A percentile compares a stretch with the other conserved stretches of the same genome.
Conservation (phyloP, 1,139 yeast genomes). For the Suhomyces chickasaworum region DNA sequence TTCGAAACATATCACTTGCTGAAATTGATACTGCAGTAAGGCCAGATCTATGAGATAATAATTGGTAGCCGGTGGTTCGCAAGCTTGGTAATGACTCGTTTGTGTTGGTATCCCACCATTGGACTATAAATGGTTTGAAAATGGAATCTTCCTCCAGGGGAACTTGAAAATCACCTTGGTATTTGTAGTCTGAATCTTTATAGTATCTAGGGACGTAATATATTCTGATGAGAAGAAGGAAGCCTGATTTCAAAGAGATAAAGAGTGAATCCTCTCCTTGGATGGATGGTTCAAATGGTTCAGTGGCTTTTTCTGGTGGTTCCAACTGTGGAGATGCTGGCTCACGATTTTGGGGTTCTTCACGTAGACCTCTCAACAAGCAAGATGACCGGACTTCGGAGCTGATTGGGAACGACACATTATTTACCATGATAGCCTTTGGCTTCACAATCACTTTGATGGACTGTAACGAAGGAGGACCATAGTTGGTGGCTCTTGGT, state of each 20-base stretch:
- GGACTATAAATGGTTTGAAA: slow-evolving; percentile 49
- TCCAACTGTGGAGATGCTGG: neutral
- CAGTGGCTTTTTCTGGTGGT: slow-evolving; percentile 7
- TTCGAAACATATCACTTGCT: slow-evolving; percentile 38
- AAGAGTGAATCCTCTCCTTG: slow-evolving; percentile 43
- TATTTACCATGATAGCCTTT: slow-evolving; percentile 39
- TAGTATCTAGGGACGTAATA: slow-evolving; percentile 36
- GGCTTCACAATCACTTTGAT: slow-evolving; percentile 35
- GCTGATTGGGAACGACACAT: slow-evolving; percentile 35
- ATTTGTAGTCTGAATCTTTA: slow-evolving; percentile 29
- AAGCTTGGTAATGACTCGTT: slow-evolving; percentile 25
- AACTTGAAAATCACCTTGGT: slow-evolving; percentile 13
- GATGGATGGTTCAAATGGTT: neutral
- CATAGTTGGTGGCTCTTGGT: neutral
- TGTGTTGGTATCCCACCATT: slow-evolving; percentile 49
- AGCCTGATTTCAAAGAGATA: slow-evolving; percentile 47
- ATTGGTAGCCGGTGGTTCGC: slow-evolving; percentile 37
- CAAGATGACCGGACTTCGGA: slow-evolving; percentile 42
- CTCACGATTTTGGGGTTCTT: neutral
- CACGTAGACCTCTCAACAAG: slow-evolving; percentile 30
- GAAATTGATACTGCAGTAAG: slow-evolving; percentile 43
- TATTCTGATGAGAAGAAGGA: slow-evolving; percentile 37
- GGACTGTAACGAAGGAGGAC: neutral
- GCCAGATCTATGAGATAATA: slow-evolving; percentile 42
- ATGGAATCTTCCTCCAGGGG: slow-evolving; percentile 19